Evolutionary conservation across 2,329 filamentous ascomycete species (phyloP), one percentile per base, ranked within the genome.

Genomic region (Scleromitrula shiraiana): DNA sequence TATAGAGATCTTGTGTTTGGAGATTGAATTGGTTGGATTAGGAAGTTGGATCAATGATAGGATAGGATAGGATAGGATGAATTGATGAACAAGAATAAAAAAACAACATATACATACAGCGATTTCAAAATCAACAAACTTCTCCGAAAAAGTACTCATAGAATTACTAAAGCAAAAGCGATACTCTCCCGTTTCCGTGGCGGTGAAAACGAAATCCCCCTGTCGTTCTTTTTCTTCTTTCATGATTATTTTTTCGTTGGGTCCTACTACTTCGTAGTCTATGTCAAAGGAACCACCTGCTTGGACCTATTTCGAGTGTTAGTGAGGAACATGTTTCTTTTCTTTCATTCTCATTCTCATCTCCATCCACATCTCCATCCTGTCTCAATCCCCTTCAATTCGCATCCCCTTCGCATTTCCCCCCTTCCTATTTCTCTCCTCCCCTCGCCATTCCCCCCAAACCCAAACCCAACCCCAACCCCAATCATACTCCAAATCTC

Each of bases 141-240:
- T 98, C 71, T 98, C 93, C 44, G 90, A 84, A 65, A 95, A 96
- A 0, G 91, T 97, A 64, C 87, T 95, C 86, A 98, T 95, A 65
- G 93, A 85, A 64, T 98, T 98, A 70, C 90, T 86, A 75, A 98
- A 98, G 77, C 93, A 98, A 73, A 98, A 97, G 46, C 82, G 80
- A 72, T 97, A 96, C 63, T 97, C 91, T 56, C 93, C 93, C 6
- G 77, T 64, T 44, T 88, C 80, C 62, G 88, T 88, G 38, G 90
- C 93, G 0, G 90, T 95, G 68, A 98, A 98, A 54, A 98, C 93
- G 64, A 95, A 97, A 69, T 98, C 93, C 46, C 91, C 93, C 70
- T 97, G 91, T 56, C 91, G 81, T 72, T 88, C 93, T 71, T 95
- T 97, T 59, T 83, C 75, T 53, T 90, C 93, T 52, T 90, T 82